Evolutionary conservation across 371 early-diverging fungal species (phyloP), one percentile per base, ranked within the genome.

Genomic region (Mycotypha africana): DNA sequence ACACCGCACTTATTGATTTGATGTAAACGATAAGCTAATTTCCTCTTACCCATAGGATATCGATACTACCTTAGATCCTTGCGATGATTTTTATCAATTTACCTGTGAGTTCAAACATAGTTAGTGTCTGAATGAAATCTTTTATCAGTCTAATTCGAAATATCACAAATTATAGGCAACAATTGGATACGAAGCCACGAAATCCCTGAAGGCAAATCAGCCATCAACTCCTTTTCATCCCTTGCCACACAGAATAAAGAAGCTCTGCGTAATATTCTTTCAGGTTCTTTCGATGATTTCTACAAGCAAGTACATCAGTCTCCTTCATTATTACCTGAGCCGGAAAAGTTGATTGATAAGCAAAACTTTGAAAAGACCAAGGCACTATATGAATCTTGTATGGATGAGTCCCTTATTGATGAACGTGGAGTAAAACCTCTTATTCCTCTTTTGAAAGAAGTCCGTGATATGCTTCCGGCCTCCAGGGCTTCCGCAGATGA

Each of bases 201-300:
- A 39, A 77, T 82, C 23, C 78, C 80, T 3, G 70, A 67, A 0
- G 74, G 70, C 16, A 69, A 78, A 47, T 60, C 76, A 14, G 47
- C 62, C 19, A 56, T 62, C 8, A 63, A 71, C 9, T 60, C 63
- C 5, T 65, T 72, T 38, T 47, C 39, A 0, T 21, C 42, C 16
- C 41, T 72, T 24, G 39, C 26, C 8, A 57, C 52, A 3, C 70
- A 73, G 62, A 82, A 82, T 63, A 79, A 80, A 47, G 81, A 82
- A 53, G 75, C 76, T 23, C 76, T 95, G 24, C 61, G 55, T n/a
- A 49, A 39, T 14, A 61, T 79, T 9, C 46, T 64, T 14, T 60
- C 74, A 11, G 60, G 64, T 15, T 61, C 73, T 37, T 67, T 65
- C 41, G 57, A 62, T 34, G 47, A 58, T n/a, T 56, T 68, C 46